Percentiles rank a stretch among this genome's conserved stretches.
phyloP scores from a whole-genome alignment of 2,329 filamentous ascomycete species.

The Trichoderma aggressivum region DNA sequence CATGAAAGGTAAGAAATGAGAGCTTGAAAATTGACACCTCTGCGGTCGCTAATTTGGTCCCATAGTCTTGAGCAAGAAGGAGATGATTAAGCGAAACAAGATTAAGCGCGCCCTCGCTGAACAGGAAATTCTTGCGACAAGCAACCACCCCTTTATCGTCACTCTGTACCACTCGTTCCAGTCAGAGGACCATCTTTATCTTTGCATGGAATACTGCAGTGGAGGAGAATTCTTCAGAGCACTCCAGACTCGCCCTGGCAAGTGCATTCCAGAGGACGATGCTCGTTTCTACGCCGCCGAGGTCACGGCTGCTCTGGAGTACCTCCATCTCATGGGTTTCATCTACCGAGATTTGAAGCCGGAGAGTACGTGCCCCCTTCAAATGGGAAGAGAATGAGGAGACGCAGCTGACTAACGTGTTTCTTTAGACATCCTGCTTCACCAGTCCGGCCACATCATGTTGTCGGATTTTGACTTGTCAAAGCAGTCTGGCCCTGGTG shows the following conservation, averaged over 20 bases:
- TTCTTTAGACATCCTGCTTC: conserved; percentile 79
- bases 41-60: not conserved
- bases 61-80: conserved; percentile 94
- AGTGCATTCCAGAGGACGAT: conserved; percentile 95
- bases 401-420: not conserved
- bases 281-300: conserved; percentile 96
- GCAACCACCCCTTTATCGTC: conserved; percentile 98
- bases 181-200: conserved; percentile 94
- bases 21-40: not conserved
- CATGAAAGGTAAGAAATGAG: conserved; percentile 77
- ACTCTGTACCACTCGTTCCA: conserved; percentile 99
- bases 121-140: conserved; percentile 96
- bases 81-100: conserved; percentile 99
- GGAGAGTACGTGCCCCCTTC: conserved; percentile 67
- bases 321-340: conserved; percentile 97
- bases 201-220: conserved; percentile 99
- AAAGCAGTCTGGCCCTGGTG: conserved; percentile 93
- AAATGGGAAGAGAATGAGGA: not conserved
- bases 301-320: conserved; percentile 93
- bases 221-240: conserved; percentile 98
- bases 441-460: conserved; percentile 99
- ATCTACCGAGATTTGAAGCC: conserved; percentile 98
- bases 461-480: conserved; percentile 97
- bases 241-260: conserved; percentile 91
- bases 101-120: conserved; percentile 97